Evolutionary conservation across 805 yeast species (phyloP).

Genomic region (Blastobotrys robertii): DNA sequence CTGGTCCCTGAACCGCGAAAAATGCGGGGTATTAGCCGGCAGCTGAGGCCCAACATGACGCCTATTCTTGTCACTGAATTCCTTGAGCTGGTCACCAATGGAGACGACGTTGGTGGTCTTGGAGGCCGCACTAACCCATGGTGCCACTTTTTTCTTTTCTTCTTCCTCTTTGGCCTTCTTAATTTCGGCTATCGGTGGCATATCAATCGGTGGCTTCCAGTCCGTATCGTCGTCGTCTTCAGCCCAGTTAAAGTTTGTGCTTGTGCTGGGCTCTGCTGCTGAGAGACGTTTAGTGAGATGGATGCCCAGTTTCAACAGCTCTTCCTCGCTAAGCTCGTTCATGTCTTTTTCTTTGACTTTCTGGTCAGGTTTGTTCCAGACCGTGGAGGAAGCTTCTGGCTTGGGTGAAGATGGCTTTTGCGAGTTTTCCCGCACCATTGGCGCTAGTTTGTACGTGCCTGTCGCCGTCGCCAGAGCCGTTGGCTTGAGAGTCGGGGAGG

Average conservation of each 20-base stretch:
- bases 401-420: conserved; percentile 8
- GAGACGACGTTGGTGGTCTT: conserved; percentile 11
- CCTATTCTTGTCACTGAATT: conserved; percentile 13
- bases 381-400: conserved; percentile 11
- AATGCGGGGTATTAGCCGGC: conserved; percentile 3
- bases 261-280: conserved; percentile 12
- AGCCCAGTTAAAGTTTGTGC: conserved; percentile 28
- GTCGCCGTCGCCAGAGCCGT: conserved; percentile 18
- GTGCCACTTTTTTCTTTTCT: conserved; percentile 9
- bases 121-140: conserved; percentile 11
- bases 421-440: conserved; percentile 13
- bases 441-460: conserved; percentile 21
- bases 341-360: conserved; percentile 6
- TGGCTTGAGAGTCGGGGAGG: conserved; percentile 4
- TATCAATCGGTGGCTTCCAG: conserved; percentile 8
- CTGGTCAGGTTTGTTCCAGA: conserved; percentile 15
- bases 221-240: conserved; percentile 31
- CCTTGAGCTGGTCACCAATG: conserved; percentile 18
- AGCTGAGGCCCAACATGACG: conserved; percentile 1
- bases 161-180: conserved; percentile 3
- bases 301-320: conserved; percentile 27
- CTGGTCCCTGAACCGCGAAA: background rate
- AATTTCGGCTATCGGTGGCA: conserved; percentile 4
- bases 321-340: conserved; percentile 24
- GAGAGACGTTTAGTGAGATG: conserved; percentile 25